Evolutionary conservation across 2,329 filamentous ascomycete species (phyloP), one percentile per base, ranked within the genome.

Genomic region (Fusarium bactridioides): DNA sequence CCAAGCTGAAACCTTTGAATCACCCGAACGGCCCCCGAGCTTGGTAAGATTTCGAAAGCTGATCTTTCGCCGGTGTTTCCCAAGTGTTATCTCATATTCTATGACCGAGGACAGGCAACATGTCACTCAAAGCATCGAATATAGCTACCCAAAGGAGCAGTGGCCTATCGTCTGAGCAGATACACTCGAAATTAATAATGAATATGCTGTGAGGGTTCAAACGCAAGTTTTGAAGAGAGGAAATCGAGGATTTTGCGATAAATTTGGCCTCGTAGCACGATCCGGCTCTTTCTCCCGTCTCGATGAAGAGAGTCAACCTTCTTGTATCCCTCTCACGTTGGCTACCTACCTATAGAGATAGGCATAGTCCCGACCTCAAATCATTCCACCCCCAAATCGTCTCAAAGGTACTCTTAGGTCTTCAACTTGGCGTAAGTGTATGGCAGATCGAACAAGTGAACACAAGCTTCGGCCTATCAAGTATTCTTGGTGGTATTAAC

Each of bases 401-500:
- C 41, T 33, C 18, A 38, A 25, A 33, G n/a, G 29, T 29, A 23
- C 40, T 35, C 21, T 50, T 25, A 21, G 25, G 41, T 56, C 40
- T 55, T 44, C 29, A 60, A 15, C 25, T 19, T 29, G 25, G 31
- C 12, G 27, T 29, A 10, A 37, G 31, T 44, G 31, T 25, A 35
- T 33, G 45, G 51, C 35, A 27, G 15, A n/a, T 44, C 10, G 37
- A 27, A 27, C 51, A 67, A 43, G 55, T 61, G 37, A 70, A 54
- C 37, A 61, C 50, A 57, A 67, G 55, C 54, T 60, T 70, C 27
- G 54, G 54, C 48, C 47, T 55, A 7, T 41, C 23, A 50, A 60
- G 67, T 53, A 59, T 55, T 25, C 48, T 58, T 73, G 40, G 56
- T 60, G 67, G 47, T 71, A 74, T 73, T 72, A 73, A 73, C 63